Evolutionary conservation across 2,329 filamentous ascomycete species (phyloP).

Genomic region (Magnaporthales sp.): DNA sequence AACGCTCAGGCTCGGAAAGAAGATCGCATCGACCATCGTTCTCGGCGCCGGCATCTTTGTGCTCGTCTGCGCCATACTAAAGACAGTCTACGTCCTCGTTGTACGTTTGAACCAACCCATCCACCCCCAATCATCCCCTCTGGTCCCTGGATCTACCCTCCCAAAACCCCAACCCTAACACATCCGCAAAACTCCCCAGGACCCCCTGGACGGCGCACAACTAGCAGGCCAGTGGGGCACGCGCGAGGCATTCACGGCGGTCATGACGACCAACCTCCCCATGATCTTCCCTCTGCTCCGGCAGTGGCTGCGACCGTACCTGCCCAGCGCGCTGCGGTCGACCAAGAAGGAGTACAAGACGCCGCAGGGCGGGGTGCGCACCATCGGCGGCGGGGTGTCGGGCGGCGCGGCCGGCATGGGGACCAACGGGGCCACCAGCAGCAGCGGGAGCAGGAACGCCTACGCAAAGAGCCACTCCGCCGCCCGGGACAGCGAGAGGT

Average conservation of each 20-base stretch:
- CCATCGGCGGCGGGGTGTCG: conserved; percentile 29
- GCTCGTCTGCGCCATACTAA: conserved; percentile 23
- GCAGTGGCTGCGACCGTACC: conserved; percentile 24
- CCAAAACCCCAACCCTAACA: conserved; percentile 1
- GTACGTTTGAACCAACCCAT: conserved; percentile 13
- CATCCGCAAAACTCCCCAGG: too few species aligned
- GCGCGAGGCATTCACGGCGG: conserved; percentile 29
- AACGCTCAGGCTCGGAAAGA: conserved; percentile 21
- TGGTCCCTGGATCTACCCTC: neutral
- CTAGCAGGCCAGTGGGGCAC: conserved; percentile 24
- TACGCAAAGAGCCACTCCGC: neutral
- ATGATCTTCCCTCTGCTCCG: conserved; percentile 32
- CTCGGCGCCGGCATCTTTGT: conserved; percentile 27
- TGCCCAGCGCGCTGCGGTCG: conserved; percentile 27
- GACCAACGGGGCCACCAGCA: conserved; percentile 22
- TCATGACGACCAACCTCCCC: conserved; percentile 28
- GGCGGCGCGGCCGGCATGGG: conserved; percentile 25
- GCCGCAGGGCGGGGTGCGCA: conserved; percentile 25
- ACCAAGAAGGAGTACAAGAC: conserved; percentile 25
- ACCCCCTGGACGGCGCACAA: conserved; percentile 22
- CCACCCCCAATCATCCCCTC: neutral
- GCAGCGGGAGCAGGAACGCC: conserved; percentile 17
- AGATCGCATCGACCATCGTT: conserved; percentile 22
- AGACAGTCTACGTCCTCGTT: conserved; percentile 22
- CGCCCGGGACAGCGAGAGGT: conserved; percentile 14